phyloP scores from a whole-genome alignment of 2,329 filamentous ascomycete species.

The Sphaerostilbella broomeana region DNA sequence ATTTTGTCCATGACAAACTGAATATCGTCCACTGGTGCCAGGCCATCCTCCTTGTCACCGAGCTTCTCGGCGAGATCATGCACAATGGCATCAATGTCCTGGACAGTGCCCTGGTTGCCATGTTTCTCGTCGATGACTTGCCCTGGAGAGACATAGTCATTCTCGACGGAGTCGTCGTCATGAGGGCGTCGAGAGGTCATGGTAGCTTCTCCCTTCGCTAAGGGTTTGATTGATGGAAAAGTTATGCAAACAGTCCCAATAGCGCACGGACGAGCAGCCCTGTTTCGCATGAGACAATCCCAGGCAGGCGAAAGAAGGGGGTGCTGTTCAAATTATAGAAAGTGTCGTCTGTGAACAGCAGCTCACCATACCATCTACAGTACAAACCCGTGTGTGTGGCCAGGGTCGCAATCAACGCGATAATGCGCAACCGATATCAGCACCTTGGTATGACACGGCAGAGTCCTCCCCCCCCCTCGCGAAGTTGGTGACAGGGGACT shows the following conservation, averaged over 20 bases:
- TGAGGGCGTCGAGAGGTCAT: slow-evolving; percentile 1
- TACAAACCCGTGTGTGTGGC: too few relatives aligned
- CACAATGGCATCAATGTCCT: slow-evolving; percentile 6
- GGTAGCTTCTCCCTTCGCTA: not conserved
- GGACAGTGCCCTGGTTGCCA: not conserved
- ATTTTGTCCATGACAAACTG: slow-evolving; percentile 21
- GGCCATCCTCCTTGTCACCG: slow-evolving; percentile 14
- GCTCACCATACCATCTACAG: too few relatives aligned
- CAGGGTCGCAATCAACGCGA: too few relatives aligned
- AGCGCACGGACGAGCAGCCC: not conserved
- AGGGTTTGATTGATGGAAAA: not conserved
- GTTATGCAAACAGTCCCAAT: not conserved
- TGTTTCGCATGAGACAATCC: not conserved
- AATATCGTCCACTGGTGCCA: slow-evolving; percentile 20
- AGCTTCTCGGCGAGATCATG: slow-evolving; percentile 15
- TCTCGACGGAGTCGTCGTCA: slow-evolving; percentile 3
- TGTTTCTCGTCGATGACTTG: not conserved
- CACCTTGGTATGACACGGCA: too few relatives aligned
- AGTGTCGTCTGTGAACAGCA: too few relatives aligned
- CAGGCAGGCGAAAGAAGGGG: too few relatives aligned
- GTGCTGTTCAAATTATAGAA: too few relatives aligned
- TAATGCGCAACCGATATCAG: too few relatives aligned
- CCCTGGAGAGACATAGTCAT: not conserved
- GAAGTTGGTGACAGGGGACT: too few relatives aligned
- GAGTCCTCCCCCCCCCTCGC: too few relatives aligned